Base-by-base conservation (phyloP, 495 filamentous ascomycete genomes). In the Filosporella fistucella region DNA sequence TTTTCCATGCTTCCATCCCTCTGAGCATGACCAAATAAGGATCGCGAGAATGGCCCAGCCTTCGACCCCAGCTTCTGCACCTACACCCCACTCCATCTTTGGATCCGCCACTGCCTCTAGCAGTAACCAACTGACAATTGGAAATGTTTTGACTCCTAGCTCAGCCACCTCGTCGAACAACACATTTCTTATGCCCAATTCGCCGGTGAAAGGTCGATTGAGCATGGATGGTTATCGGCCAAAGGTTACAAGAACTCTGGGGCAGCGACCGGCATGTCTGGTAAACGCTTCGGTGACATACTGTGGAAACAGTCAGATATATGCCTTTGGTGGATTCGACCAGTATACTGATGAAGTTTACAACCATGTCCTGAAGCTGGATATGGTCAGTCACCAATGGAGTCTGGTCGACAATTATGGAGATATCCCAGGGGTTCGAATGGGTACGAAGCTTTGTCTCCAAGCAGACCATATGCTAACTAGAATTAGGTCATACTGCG, bases 261-360 rank as follows among this genome's bases (percentile, higher is more conserved):
- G 93, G 32, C 88, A 93, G 64, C 74, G 89, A 42, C 91, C 95
- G 8, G 89, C 94, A 40, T 96, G 93, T 59, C 77, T 98, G 32
- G 91, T 97, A 44, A 97, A 96, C 72, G 93, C 93, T 45, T 96
- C 94, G 12, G 90, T 97, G 42, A 97, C 93, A 14, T 96, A 95
- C 65, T 95, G 91, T 60, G 88, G 89, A 36, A 88, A 95, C 65
- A 90, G 96, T 67, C 81, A 87, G 61, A 96, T 98, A 56, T 96
- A 96, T 67, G 93, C 91, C 21, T 98, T 98, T 68, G 93, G 93
- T 11, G 93, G 93, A n/a, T 98, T 98, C 56, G 93, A 98, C 61
- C 91, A 96, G 62, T 97, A 93, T 61, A 97, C 93, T 8, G 93
- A 98, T 64, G 93, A 98, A 75, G 93, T 98, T 21, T 98, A 97